These are phyloP conservation scores for Hibiscus mutabilis DNA, from an alignment of 345 rosid species.

Conservation along the genomic window DNA sequence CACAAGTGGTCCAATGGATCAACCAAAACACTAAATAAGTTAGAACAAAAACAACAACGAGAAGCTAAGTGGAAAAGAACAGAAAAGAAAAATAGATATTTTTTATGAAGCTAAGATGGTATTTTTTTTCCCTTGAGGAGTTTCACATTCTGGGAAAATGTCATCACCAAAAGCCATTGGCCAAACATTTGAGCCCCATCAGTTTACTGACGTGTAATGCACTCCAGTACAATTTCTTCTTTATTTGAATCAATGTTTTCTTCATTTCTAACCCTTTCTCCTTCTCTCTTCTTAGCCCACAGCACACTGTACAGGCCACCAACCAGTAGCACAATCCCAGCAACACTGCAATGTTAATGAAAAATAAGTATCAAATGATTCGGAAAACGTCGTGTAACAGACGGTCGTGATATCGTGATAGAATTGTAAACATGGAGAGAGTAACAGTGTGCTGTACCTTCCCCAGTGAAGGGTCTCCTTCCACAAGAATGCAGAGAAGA, in stretches of 20 bases:
- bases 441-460: conserved; percentile 32
- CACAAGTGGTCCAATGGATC: not conserved
- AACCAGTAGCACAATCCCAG: conserved; percentile 68
- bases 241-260: conserved; percentile 22
- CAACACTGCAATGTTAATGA: conserved; percentile 39
- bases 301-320: conserved; percentile 66
- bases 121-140: not conserved
- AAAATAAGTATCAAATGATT: not conserved
- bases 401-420: not conserved
- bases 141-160: not conserved
- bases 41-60: not conserved
- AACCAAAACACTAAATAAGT: not conserved
- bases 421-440: not conserved
- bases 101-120: not conserved
- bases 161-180: not conserved
- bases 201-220: conserved; percentile 21
- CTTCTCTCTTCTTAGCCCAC: conserved; percentile 76
- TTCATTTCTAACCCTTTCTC: conserved; percentile 11
- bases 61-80: not conserved
- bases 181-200: conserved; percentile 1
- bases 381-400: not conserved
- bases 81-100: not conserved
- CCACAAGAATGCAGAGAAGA: conserved; percentile 60
- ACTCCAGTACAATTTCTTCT: conserved; percentile 28
- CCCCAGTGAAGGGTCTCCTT: conserved; percentile 66